Percentiles rank a stretch among this genome's conserved stretches.
Evolutionary conservation across 768 basidiomycete species (phyloP).

Genomic region (Boletus sp.): DNA sequence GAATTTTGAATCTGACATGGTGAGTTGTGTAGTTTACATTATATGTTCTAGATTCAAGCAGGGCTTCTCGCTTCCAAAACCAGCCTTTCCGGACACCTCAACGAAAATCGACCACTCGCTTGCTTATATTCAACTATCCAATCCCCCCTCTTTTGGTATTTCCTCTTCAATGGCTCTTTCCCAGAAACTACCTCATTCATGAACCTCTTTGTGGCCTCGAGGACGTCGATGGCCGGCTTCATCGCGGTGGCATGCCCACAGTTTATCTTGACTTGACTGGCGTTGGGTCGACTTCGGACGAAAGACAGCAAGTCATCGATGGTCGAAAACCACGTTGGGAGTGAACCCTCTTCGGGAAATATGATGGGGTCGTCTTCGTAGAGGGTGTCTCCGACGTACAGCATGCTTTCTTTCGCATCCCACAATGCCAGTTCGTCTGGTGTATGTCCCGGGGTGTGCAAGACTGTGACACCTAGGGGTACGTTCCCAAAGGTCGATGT

Average conservation of each 20-base stretch:
- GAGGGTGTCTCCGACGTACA: conserved; percentile 55
- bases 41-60: conserved; percentile 1
- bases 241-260: conserved; percentile 48
- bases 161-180: conserved; percentile 33
- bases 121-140: conserved; percentile 44
- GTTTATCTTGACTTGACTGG: conserved; percentile 39
- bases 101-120: conserved; percentile 39
- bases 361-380: conserved; percentile 56
- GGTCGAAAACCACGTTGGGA: conserved; percentile 45
- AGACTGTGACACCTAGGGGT: conserved; percentile 38
- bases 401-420: conserved; percentile 46
- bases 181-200: conserved; percentile 47
- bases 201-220: conserved; percentile 41
- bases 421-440: conserved; percentile 58
- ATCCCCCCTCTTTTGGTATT: conserved; percentile 35
- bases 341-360: conserved; percentile 53
- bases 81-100: conserved; percentile 49
- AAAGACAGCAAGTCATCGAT: conserved; percentile 43
- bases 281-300: conserved; percentile 30
- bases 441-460: conserved; percentile 58
- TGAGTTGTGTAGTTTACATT: neutral
- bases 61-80: conserved; percentile 36
- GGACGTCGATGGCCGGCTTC: conserved; percentile 45
- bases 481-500: conserved; percentile 12
- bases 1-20: neutral